Base-by-base conservation (phyloP, 1,284 basidiomycete genomes). In the Microstroma glucosiphilum region DNA sequence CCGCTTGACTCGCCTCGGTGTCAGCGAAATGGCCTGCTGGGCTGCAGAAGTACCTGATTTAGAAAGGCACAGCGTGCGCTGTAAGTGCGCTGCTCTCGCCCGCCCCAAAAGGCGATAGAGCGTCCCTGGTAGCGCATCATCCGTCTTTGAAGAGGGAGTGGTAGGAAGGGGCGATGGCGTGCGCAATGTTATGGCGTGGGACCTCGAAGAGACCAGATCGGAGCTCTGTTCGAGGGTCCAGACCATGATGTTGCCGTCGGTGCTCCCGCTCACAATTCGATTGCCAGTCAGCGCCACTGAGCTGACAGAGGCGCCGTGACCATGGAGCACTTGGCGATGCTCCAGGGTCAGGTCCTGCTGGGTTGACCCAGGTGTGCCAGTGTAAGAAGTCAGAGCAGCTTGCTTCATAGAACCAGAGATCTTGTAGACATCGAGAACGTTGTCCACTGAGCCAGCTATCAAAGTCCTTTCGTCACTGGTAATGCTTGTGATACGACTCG, bases 201-300 rank as follows among this genome's bases (percentile, higher is more conserved):
- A 58, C 13, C 64, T 59, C 1, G 63, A 60, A 9, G 23, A 63
- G 15, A 63, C 64, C 13, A 46, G 23, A 17, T 63, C 62, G 1
- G 60, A 49, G 13, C 63, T 56, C 19, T 67, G 63, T 17, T 63
- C 61, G 37, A 78, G 54, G 23, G 67, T 63, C 79, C 79, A 80
- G 0, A 80, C 73, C 65, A 77, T 78, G 54, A 79, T 69, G 15
- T 58, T 65, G 17, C 79, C 79, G 49, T 80, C 79, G 2, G 68
- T 67, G 9, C 74, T 69, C 0, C 74, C 76, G 37, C 69, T 73
- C 26, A 80, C 73, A 56, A 75, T 75, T 43, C 70, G 59, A 0
- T 70, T 69, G 40, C 70, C 62, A 25, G 71, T 59, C n/a, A 80
- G 57, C 11, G 75, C 69, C 3, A 80, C 73, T 48, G 67, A 65